Percentiles rank a stretch among this genome's conserved stretches.
phyloP scores from a whole-genome alignment of 305 asterid species.

The Fraxinus albicans region DNA sequence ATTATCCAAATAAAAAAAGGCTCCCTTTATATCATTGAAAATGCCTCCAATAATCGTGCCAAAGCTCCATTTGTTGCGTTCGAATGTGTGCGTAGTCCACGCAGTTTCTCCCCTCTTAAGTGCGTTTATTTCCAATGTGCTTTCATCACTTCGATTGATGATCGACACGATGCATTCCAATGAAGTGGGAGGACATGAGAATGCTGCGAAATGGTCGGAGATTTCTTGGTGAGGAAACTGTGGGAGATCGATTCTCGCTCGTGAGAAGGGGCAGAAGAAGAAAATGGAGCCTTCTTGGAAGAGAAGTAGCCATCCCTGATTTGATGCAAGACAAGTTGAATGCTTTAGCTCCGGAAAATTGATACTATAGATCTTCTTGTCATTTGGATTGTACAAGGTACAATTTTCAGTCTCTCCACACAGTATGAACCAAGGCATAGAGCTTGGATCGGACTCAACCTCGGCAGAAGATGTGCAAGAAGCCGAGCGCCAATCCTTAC shows the following conservation, averaged over 20 bases:
- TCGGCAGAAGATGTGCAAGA: slow-evolving; percentile 21
- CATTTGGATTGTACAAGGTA: neutral
- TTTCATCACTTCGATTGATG: neutral
- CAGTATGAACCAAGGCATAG: slow-evolving; percentile 11
- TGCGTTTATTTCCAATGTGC: neutral
- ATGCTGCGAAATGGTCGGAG: slow-evolving; percentile 18
- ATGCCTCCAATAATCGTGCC: slow-evolving; percentile 6
- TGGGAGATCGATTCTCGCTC: slow-evolving; percentile 26
- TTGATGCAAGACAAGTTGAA: slow-evolving; percentile 32
- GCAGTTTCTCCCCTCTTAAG: slow-evolving; percentile 13
- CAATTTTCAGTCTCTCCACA: neutral
- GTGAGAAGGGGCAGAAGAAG: slow-evolving; percentile 40
- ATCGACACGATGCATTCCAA: slow-evolving; percentile 20
- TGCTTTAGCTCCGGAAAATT: slow-evolving; percentile 31
- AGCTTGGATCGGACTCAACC: slow-evolving; percentile 8
- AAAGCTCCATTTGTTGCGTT: neutral
- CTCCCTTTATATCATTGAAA: neutral
- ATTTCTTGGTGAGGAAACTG: slow-evolving; percentile 22
- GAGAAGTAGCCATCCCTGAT: slow-evolving; percentile 33
- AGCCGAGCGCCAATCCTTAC: slow-evolving; percentile 34
- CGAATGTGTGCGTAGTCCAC: slow-evolving; percentile 18
- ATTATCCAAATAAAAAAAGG: slow-evolving; percentile 17
- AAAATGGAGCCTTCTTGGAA: slow-evolving; percentile 21
- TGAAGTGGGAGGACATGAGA: slow-evolving; percentile 29
- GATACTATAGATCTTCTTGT: neutral